Evolutionary conservation across 306 rosid genomes (phyloP).

Genomic region (Urtica urens): DNA sequence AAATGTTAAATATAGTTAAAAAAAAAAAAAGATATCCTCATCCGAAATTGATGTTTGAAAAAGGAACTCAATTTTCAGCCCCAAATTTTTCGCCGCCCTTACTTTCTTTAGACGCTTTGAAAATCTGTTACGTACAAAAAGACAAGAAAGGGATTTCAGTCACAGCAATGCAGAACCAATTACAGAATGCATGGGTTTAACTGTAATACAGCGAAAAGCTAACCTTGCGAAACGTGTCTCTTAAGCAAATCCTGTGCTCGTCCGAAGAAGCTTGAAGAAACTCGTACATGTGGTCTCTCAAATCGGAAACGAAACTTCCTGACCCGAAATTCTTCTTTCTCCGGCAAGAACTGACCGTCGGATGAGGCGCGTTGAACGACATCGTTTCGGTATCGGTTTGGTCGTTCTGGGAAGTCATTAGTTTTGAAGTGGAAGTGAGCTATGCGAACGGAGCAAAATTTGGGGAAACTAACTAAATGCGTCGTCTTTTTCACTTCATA

Average conservation of each 20-base stretch:
- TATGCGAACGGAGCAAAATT: too few species aligned
- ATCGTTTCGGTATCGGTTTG: constrained; percentile 14
- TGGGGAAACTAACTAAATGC: too few species aligned
- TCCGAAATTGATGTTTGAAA: constrained; percentile 18
- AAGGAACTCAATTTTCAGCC: constrained; percentile 23
- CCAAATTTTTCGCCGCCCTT: constrained; percentile 11
- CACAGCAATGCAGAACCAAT: background rate
- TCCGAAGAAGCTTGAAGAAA: constrained; percentile 40
- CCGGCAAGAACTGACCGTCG: constrained; percentile 31
- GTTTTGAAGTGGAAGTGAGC: too few species aligned
- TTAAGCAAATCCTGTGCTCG: constrained; percentile 52
- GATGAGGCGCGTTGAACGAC: constrained; percentile 12
- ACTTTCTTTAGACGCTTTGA: constrained; percentile 19
- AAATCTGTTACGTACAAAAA: constrained; percentile 29
- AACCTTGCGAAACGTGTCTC: constrained; percentile 38
- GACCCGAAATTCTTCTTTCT: constrained; percentile 36
- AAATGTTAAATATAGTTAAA: background rate
- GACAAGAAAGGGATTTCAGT: background rate
- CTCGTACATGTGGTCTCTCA: constrained; percentile 44
- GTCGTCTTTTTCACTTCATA: too few species aligned
- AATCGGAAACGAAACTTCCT: constrained; percentile 39
- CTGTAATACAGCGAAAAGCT: too few species aligned
- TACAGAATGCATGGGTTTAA: too few species aligned
- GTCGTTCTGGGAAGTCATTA: constrained; percentile 27
- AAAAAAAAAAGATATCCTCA: constrained; percentile 9